These are phyloP conservation scores for Salix arbutifolia DNA, from an alignment of 345 rosid species.

Conservation along the genomic window DNA sequence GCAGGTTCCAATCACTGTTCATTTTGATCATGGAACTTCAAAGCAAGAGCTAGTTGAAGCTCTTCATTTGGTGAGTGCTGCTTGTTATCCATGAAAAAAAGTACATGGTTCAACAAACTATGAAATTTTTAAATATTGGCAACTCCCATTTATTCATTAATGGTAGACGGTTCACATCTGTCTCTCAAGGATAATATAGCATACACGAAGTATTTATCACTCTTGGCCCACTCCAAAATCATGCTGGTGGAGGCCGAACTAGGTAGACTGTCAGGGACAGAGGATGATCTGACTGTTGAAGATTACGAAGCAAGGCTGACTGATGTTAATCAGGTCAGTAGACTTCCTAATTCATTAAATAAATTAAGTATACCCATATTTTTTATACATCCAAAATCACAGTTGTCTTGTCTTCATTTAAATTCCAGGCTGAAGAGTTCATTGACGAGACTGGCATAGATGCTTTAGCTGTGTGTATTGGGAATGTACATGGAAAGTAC, in stretches of 20 bases:
- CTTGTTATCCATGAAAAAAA: neutral
- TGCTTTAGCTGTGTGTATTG: conserved; percentile 92
- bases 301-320: conserved; percentile 91
- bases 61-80: conserved; percentile 58
- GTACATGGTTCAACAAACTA: neutral
- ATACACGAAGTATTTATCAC: conserved; percentile 61
- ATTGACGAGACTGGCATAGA: conserved; percentile 76
- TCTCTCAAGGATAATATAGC: conserved; percentile 67
- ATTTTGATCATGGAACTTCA: conserved; percentile 88
- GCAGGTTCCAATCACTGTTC: conserved; percentile 93
- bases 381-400: conserved; percentile 3
- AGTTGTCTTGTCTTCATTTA: conserved; percentile 1
- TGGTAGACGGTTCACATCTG: conserved; percentile 97
- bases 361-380: conserved; percentile 9
- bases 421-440: conserved; percentile 77
- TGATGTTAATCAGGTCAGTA: conserved; percentile 63
- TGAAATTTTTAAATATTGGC: neutral
- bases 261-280: conserved; percentile 92
- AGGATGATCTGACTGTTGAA: conserved; percentile 90
- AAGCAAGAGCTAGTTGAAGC: conserved; percentile 79
- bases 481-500: conserved; percentile 95
- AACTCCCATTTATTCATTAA: conserved; percentile 41
- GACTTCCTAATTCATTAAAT: neutral
- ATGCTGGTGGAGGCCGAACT: conserved; percentile 92
- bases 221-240: conserved; percentile 61